Evolutionary conservation across 2,329 filamentous ascomycete species (phyloP), one percentile per base, ranked within the genome.

Genomic region (Fusarium veterinarium): DNA sequence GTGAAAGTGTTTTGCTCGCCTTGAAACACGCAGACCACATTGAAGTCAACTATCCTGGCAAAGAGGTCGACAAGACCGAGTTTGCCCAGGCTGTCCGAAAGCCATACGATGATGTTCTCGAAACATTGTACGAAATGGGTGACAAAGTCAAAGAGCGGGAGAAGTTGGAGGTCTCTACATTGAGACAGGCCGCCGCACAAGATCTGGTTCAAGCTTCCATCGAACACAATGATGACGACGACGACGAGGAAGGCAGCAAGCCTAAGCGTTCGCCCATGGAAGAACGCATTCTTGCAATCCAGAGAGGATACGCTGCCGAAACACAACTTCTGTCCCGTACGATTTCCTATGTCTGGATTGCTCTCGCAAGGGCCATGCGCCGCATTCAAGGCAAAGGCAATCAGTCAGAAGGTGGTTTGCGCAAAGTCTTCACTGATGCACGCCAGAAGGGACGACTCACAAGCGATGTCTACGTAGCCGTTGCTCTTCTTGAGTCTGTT

Each of bases 321-420:
- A 90, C 91, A 38, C 91, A 92, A 33, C 86, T 93, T 20, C 87
- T 98, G 28, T 95, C 93, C 45, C 91, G 92, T 76, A 95, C 94
- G 3, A 91, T 99, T 61, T 97, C 96, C 0, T 95, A 94, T 77
- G 92, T 95, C 8, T 99, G 96, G 96, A 97, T 98, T 78, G 94
- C 95, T 20, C 86, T 98, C 66, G 97, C 97, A 83, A 91, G 96
- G 56, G 93, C 95, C 8, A 97, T 97, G 90, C 93, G 96, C 63
- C 93, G 96, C 59, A 92, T 98, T 20, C 95, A 98, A 82, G 97
- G 96, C 69, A 94, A 95, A 72, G 91, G 91, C 76, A 86, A 82
- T 23, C 83, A 86, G 31, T 82, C 85, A 5, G 85, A 85, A 42
- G 96, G 96, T 12, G 96, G 96, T 6, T 92, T 97, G 75, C 90